phyloP scores from a whole-genome alignment of 768 basidiomycete genomes.

The Termitomyces sp. region DNA sequence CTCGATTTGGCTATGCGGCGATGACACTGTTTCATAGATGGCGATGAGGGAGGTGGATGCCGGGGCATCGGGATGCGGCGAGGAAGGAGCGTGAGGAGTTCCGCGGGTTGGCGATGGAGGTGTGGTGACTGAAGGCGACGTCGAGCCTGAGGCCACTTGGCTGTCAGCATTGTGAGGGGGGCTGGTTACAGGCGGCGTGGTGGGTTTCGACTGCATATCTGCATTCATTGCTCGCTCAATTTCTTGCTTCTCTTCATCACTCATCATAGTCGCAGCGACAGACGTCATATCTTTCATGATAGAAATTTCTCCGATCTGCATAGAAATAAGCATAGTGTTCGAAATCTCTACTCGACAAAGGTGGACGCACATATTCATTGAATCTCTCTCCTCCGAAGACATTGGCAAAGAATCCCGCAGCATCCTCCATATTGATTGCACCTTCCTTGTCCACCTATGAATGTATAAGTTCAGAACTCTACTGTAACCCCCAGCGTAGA shows the following conservation, averaged over 20 bases:
- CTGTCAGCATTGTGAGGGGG: slow-evolving; percentile 15
- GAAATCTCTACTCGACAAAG: background rate
- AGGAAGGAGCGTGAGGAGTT: slow-evolving; percentile 8
- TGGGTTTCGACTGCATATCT: slow-evolving; percentile 19
- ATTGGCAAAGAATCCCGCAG: slow-evolving; percentile 90
- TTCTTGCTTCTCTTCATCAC: slow-evolving; percentile 89
- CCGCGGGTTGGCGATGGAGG: slow-evolving; percentile 12
- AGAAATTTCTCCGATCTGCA: slow-evolving; percentile 93
- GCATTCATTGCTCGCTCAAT: slow-evolving; percentile 70
- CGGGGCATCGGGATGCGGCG: slow-evolving; percentile 10
- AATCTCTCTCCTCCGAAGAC: slow-evolving; percentile 96
- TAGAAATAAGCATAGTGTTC: background rate
- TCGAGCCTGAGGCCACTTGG: slow-evolving; percentile 13
- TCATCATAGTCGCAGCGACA: slow-evolving; percentile 82
- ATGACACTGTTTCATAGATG: slow-evolving; percentile 14
- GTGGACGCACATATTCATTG: slow-evolving; percentile 71
- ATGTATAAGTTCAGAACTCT: background rate
- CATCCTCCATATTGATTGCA: slow-evolving; percentile 81
- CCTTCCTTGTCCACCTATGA: slow-evolving; percentile 74
- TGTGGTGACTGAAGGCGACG: slow-evolving; percentile 12
- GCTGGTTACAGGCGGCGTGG: slow-evolving; percentile 21
- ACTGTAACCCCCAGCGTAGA: background rate
- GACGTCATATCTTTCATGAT: slow-evolving; percentile 93
- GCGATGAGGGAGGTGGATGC: slow-evolving; percentile 18
- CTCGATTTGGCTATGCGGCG: slow-evolving; percentile 24